Evolutionary conservation across 1,284 basidiomycete species (phyloP).

Genomic region (Cutaneotrichosporon sp.): DNA sequence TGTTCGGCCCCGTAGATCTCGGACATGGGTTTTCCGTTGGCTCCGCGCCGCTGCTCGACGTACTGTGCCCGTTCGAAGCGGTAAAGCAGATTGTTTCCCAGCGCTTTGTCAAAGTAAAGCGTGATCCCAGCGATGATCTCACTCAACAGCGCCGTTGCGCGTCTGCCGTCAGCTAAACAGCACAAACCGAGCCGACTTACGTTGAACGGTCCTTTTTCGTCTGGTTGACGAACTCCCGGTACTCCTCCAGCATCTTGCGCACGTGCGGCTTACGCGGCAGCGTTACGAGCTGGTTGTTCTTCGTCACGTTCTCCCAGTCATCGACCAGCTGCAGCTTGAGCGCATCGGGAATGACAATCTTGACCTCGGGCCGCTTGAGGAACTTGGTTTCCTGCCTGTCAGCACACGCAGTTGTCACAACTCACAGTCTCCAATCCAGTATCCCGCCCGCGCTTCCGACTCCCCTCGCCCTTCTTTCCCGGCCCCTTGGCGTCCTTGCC

Average conservation of each 20-base stretch:
- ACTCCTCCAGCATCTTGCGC: constrained; percentile 73
- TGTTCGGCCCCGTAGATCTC: constrained; percentile 94
- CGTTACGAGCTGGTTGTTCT: constrained; percentile 87
- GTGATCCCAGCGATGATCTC: constrained; percentile 87
- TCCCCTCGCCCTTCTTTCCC: constrained; percentile 53
- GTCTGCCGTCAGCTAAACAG: constrained; percentile 52
- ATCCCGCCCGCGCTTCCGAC: constrained; percentile 55
- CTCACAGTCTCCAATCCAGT: constrained; percentile 46
- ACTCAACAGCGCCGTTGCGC: constrained; percentile 60
- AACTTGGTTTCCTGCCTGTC: constrained; percentile 56
- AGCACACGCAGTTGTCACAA: constrained; percentile 3
- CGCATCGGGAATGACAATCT: constrained; percentile 80
- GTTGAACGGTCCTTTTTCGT: constrained; percentile 56
- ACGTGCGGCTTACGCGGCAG: constrained; percentile 83
- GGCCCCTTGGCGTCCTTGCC: constrained; percentile 43
- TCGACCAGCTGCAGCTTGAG: constrained; percentile 90
- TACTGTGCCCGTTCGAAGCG: constrained; percentile 93
- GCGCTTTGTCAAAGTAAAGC: constrained; percentile 87
- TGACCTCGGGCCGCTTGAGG: constrained; percentile 80
- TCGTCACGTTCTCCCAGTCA: constrained; percentile 97
- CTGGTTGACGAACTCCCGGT: constrained; percentile 63
- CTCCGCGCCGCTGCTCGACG: constrained; percentile 72
- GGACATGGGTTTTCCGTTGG: constrained; percentile 78
- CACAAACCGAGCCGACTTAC: constrained; percentile 25
- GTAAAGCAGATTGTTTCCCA: constrained; percentile 89